phyloP scores from a whole-genome alignment of 495 filamentous ascomycete species.

The Pseudomonodictys pantanalensis region DNA sequence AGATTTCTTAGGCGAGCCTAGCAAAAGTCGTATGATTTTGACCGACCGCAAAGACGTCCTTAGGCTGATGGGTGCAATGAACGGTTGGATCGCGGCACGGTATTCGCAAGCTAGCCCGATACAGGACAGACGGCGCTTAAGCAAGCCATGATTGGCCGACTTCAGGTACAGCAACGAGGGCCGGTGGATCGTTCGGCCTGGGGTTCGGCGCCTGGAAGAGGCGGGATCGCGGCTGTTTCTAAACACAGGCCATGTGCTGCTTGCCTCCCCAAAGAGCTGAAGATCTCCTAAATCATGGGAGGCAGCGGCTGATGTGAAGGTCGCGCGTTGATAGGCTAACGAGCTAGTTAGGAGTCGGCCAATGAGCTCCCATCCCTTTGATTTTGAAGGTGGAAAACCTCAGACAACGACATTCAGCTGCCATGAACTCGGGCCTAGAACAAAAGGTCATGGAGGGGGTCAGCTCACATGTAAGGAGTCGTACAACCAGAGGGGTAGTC shows the following conservation, averaged over 20 bases:
- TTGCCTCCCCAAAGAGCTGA: not conserved
- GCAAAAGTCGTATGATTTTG: not conserved
- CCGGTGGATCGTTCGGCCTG: not conserved
- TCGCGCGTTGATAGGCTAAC: too few species aligned
- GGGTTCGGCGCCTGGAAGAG: slow-evolving; percentile 5
- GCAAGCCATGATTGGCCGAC: slow-evolving; percentile 3
- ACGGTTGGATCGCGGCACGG: slow-evolving; percentile 1
- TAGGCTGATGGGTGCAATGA: not conserved
- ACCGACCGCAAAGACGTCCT: not conserved
- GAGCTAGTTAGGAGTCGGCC: too few species aligned
- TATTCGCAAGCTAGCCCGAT: slow-evolving; percentile 2
- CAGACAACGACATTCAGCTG: too few species aligned
- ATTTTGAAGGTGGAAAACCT: too few species aligned
- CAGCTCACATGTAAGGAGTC: too few species aligned
- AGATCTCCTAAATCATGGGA: not conserved
- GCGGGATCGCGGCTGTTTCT: slow-evolving; percentile 12
- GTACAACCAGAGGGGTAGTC: too few species aligned
- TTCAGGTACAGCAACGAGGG: not conserved
- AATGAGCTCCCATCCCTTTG: too few species aligned
- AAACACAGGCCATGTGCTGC: slow-evolving; percentile 3
- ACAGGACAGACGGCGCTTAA: slow-evolving; percentile 8
- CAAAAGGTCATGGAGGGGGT: too few species aligned
- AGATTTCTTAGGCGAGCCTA: not conserved
- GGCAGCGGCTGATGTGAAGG: not conserved
- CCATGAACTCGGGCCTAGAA: too few species aligned